Conservation (phyloP, 805 yeast species). For the Nakazawaea ernobii region DNA sequence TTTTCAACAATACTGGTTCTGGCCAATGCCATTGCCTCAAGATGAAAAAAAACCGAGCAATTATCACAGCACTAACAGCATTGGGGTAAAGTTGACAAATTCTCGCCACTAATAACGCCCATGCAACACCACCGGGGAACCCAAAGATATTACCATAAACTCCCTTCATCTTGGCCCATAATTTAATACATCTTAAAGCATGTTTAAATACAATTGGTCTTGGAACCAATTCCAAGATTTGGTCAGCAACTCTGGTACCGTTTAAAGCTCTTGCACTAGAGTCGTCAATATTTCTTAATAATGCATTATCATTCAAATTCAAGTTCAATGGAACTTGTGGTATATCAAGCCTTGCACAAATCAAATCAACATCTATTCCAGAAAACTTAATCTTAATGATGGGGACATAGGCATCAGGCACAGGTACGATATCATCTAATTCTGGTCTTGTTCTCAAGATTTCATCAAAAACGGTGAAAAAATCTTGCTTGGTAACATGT, state of each 20-base stretch:
- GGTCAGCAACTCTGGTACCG: conserved; percentile 97
- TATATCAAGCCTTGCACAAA: conserved; percentile 77
- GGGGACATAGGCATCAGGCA: conserved; percentile 98
- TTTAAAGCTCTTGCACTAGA: conserved; percentile 84
- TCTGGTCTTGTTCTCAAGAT: conserved; percentile 71
- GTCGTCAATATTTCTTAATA: conserved; percentile 84
- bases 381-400: conserved; percentile 82
- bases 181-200: conserved; percentile 85
- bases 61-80: conserved; percentile 87
- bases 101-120: conserved; percentile 99
- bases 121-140: conserved; percentile 99
- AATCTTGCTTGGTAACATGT: conserved; percentile 86
- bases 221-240: conserved; percentile 83
- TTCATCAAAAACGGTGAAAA: conserved; percentile 73
- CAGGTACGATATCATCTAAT: conserved; percentile 84
- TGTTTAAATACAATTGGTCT: conserved; percentile 89
- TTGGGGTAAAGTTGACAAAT: conserved; percentile 96
- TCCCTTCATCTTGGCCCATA: conserved; percentile 96
- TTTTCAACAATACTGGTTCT: conserved; percentile 89
- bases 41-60: conserved; percentile 84
- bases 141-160: conserved; percentile 94
- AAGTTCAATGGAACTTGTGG: conserved; percentile 76
- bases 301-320: conserved; percentile 76
- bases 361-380: conserved; percentile 90
- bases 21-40: conserved; percentile 96